These are phyloP conservation scores for Lentinula raphanica DNA, from an alignment of 768 basidiomycete species.

Conservation along the genomic window DNA sequence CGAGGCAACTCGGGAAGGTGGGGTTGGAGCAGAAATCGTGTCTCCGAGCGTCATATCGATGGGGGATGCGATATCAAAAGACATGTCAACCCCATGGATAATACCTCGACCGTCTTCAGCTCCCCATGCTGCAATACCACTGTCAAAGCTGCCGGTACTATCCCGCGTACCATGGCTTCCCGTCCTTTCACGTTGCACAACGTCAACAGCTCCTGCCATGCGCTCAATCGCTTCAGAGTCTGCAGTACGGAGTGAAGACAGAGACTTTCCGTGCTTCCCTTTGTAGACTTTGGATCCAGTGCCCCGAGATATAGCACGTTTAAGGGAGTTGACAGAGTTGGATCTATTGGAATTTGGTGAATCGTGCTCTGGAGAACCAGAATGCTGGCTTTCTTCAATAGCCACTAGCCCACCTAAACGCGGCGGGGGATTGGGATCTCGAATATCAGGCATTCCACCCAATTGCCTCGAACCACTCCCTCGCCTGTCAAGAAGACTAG, in stretches of 20 bases:
- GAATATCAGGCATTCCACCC: slow-evolving; percentile 45
- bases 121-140: slow-evolving; percentile 1
- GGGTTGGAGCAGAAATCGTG: slow-evolving; percentile 4
- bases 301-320: slow-evolving; percentile 6
- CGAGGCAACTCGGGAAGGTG: slow-evolving; percentile 11
- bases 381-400: slow-evolving; percentile 49
- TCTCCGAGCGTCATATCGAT: slow-evolving; percentile 21
- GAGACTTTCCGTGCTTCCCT: slow-evolving; percentile 40
- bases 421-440: slow-evolving; percentile 79
- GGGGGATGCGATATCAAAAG: slow-evolving; percentile 26
- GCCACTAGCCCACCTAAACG: slow-evolving; percentile 36
- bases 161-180: slow-evolving; percentile 12
- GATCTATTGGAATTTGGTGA: slow-evolving; percentile 13
- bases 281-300: slow-evolving; percentile 24
- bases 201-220: slow-evolving; percentile 60
- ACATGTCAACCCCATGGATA: not conserved
- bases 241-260: slow-evolving; percentile 57
- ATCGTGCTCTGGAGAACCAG: slow-evolving; percentile 18
- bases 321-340: not conserved
- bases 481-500: slow-evolving; percentile 58
- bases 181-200: slow-evolving; percentile 48
- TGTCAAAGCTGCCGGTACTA: slow-evolving; percentile 10
- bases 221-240: slow-evolving; percentile 66
- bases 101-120: slow-evolving; percentile 7
- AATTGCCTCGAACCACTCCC: slow-evolving; percentile 33